Evolutionary conservation across 2,329 filamentous ascomycete species (phyloP).

Genomic region (Hortaea werneckii): DNA sequence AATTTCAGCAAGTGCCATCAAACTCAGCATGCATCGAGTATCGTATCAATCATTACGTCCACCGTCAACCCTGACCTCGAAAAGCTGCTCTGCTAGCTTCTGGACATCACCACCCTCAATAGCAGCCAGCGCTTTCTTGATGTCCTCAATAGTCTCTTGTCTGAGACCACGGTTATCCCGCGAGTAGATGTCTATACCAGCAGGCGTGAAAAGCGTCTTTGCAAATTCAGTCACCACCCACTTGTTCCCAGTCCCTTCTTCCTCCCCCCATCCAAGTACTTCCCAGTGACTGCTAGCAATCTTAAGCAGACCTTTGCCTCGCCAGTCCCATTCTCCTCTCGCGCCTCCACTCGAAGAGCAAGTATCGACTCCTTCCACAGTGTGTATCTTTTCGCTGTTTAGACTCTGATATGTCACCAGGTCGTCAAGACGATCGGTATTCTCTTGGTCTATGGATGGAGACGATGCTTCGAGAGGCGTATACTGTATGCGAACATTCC

Average conservation of each 20-base stretch:
- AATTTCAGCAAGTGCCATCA: too few relatives aligned
- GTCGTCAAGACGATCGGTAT: conserved; percentile 54
- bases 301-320: conserved; percentile 63
- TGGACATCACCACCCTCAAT: conserved; percentile 44
- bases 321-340: conserved; percentile 57
- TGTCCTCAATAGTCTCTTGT: conserved; percentile 44
- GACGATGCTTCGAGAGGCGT: conserved; percentile 36
- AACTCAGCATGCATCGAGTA: too few relatives aligned
- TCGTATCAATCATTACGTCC: background rate
- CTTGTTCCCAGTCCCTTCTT: conserved; percentile 28
- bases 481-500: conserved; percentile 75
- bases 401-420: conserved; percentile 58
- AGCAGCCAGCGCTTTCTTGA: conserved; percentile 45
- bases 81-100: conserved; percentile 42
- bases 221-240: conserved; percentile 83
- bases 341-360: conserved; percentile 24
- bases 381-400: conserved; percentile 43
- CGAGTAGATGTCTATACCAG: conserved; percentile 70
- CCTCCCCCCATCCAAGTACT: conserved; percentile 63
- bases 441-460: conserved; percentile 21
- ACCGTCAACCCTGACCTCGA: conserved; percentile 33
- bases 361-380: conserved; percentile 56
- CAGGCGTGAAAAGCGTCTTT: conserved; percentile 71
- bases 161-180: conserved; percentile 51
- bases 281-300: conserved; percentile 73